Conservation (phyloP, 129 eudicot genomes). For the Mikania micrantha region DNA sequence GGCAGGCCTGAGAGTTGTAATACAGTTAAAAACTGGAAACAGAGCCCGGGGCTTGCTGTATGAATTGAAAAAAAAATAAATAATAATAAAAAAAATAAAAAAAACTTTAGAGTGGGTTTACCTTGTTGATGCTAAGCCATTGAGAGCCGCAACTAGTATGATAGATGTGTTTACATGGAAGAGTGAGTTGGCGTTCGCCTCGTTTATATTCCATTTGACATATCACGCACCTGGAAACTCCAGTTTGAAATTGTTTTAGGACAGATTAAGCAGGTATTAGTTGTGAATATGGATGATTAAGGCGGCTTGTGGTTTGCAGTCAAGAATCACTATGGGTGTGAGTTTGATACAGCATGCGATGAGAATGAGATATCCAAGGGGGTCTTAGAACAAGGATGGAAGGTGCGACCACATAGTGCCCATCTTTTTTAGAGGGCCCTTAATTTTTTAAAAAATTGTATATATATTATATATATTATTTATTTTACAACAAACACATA, state of each 20-base stretch:
- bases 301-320: background rate
- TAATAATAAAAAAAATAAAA: too few relatives aligned
- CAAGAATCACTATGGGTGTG: background rate
- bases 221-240: conserved; percentile 69
- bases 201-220: conserved; percentile 97
- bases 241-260: conserved; percentile 3
- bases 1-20: conserved; percentile 63
- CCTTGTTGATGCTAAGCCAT: conserved; percentile 97
- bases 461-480: too few relatives aligned
- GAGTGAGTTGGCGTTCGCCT: conserved; percentile 66
- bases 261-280: background rate
- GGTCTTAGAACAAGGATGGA: too few relatives aligned
- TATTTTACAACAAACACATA: too few relatives aligned
- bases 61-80: too few relatives aligned
- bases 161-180: conserved; percentile 92
- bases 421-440: too few relatives aligned
- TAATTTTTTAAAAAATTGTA: too few relatives aligned
- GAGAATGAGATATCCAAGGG: background rate
- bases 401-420: too few relatives aligned
- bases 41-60: background rate
- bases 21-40: conserved; percentile 2
- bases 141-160: conserved; percentile 71
- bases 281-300: background rate
- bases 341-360: background rate
- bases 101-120: conserved; percentile 11